A percentile compares a stretch with the other conserved stretches of the same genome.
phyloP scores from a whole-genome alignment of 805 yeast genomes.

The Hanseniaspora occidentalis region DNA sequence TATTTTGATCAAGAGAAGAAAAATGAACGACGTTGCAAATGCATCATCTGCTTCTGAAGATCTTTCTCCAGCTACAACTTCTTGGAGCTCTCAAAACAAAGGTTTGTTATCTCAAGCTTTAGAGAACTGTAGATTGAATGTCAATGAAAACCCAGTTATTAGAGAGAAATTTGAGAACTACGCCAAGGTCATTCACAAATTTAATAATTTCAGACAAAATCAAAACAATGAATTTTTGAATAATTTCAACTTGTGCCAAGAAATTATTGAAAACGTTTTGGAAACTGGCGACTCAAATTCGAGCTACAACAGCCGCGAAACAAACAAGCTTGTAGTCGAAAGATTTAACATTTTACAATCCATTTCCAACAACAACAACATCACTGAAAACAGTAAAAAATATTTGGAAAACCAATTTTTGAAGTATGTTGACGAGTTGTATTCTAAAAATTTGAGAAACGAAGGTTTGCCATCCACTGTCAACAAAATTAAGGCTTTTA shows the following conservation, averaged over 20 bases:
- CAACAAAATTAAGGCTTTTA: constrained; percentile 56
- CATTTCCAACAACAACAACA: constrained; percentile 19
- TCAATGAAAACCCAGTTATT: constrained; percentile 29
- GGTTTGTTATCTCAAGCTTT: constrained; percentile 13
- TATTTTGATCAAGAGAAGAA: constrained; percentile 27
- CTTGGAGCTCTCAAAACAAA: constrained; percentile 14
- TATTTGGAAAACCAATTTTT: constrained; percentile 70
- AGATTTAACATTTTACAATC: constrained; percentile 3
- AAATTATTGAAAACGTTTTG: constrained; percentile 1
- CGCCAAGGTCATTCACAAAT: constrained; percentile 56
- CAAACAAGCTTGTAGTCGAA: constrained; percentile 12
- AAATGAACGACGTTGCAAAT: background rate
- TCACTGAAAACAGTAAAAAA: constrained; percentile 41
- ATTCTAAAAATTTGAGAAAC: constrained; percentile 37
- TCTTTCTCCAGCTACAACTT: constrained; percentile 6
- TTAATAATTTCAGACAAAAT: constrained; percentile 57
- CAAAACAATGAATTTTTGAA: constrained; percentile 8
- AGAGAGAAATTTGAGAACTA: constrained; percentile 56
- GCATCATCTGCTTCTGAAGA: constrained; percentile 8
- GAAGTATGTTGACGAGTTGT: constrained; percentile 56
- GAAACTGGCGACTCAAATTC: constrained; percentile 26
- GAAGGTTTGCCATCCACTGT: constrained; percentile 63
- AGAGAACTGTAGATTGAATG: constrained; percentile 28
- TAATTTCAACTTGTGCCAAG: background rate
- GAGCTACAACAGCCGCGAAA: constrained; percentile 49